phyloP scores from a whole-genome alignment of 352 stramenopile genomes.

The Chrysophaeum taylorii region DNA sequence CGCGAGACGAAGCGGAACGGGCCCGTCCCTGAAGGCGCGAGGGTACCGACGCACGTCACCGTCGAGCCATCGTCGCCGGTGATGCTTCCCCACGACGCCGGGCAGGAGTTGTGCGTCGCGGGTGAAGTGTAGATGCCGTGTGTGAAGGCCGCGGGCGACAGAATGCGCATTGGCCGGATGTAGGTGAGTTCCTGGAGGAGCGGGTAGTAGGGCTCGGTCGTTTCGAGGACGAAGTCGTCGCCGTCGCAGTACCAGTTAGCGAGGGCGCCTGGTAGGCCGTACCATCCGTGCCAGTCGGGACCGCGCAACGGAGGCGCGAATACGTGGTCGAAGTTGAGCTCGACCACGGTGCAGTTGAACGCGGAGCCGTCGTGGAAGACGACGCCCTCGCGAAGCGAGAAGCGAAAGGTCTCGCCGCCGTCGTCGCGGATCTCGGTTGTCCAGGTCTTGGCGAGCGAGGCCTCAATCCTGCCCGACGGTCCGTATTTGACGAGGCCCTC shows the following conservation, averaged over 20 bases:
- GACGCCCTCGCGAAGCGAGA: slow-evolving; percentile 38
- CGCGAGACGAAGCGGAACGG: slow-evolving; percentile 12
- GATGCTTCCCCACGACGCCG: slow-evolving; percentile 1
- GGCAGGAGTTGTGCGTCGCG: slow-evolving; percentile 26
- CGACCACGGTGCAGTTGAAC: slow-evolving; percentile 39
- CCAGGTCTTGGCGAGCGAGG: too few species aligned
- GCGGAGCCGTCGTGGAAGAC: slow-evolving; percentile 41
- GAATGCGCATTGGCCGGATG: slow-evolving; percentile 38
- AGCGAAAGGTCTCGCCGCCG: slow-evolving; percentile 19
- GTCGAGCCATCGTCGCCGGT: not conserved
- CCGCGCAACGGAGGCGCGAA: slow-evolving; percentile 25
- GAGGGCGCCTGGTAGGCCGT: slow-evolving; percentile 24
- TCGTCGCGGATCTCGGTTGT: too few species aligned
- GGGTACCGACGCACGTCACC: slow-evolving; percentile 14
- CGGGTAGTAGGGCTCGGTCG: slow-evolving; percentile 30
- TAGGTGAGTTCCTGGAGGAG: slow-evolving; percentile 44
- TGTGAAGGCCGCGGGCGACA: slow-evolving; percentile 26
- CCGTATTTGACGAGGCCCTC: slow-evolving; percentile 44
- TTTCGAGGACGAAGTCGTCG: slow-evolving; percentile 35
- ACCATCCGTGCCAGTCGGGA: slow-evolving; percentile 33
- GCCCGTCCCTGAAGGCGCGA: slow-evolving; percentile 15
- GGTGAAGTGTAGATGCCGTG: slow-evolving; percentile 27
- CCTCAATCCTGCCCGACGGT: slow-evolving; percentile 29
- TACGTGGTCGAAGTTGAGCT: slow-evolving; percentile 50
- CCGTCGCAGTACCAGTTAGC: slow-evolving; percentile 33